Conservation (phyloP, 441 rosid species). For the Bocquillonia castaneifolia region DNA sequence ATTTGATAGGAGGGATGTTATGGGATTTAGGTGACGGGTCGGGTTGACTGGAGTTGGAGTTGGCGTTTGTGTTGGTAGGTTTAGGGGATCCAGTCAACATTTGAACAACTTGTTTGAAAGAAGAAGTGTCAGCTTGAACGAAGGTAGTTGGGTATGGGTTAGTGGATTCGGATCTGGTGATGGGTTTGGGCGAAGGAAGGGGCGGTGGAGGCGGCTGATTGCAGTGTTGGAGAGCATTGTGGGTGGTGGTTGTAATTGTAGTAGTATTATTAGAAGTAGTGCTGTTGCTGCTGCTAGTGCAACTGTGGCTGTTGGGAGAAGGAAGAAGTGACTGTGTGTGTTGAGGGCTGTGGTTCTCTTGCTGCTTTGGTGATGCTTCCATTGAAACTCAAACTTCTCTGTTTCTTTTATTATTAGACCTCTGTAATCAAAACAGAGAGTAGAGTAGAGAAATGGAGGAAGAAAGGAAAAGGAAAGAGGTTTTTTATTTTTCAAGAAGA, state of each 20-base stretch:
- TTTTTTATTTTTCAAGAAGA: neutral
- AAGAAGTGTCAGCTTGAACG: conserved; percentile 84
- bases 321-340: conserved; percentile 31
- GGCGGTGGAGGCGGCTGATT: conserved; percentile 26
- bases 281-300: conserved; percentile 33
- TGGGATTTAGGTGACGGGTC: conserved; percentile 36
- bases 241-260: conserved; percentile 29
- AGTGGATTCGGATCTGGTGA: conserved; percentile 60
- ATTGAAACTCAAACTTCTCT: too few species aligned
- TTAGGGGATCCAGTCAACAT: conserved; percentile 88
- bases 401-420: too few species aligned
- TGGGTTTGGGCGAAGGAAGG: conserved; percentile 39
- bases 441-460: conserved; percentile 1
- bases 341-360: conserved; percentile 27
- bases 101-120: conserved; percentile 95
- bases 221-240: neutral
- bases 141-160: conserved; percentile 93
- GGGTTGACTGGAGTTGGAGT: conserved; percentile 33
- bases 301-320: conserved; percentile 44
- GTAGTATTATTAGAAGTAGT: too few species aligned
- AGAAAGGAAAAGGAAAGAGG: neutral
- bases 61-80: conserved; percentile 28
- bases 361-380: conserved; percentile 49
- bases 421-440: too few species aligned
- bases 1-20: conserved; percentile 42